Percentiles rank a stretch among this genome's conserved stretches.
phyloP scores from a whole-genome alignment of 805 yeast species.

The Pichia sporocuriosa region DNA sequence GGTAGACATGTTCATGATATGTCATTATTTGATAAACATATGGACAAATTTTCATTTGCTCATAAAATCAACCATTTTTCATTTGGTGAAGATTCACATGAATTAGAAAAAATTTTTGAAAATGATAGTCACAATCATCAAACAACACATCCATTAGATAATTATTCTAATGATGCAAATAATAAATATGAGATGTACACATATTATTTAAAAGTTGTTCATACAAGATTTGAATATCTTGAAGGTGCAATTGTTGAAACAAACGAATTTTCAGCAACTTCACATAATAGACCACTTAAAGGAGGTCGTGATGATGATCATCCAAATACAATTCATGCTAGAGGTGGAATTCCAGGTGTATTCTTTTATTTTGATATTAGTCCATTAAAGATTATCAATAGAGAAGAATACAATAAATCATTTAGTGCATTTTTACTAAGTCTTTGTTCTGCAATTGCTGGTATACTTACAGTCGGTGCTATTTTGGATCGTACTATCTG shows the following conservation, averaged over 20 bases:
- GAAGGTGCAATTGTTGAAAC: constrained; percentile 55
- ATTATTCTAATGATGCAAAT: constrained; percentile 33
- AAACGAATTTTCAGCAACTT: constrained; percentile 83
- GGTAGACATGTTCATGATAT: constrained; percentile 79
- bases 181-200: constrained; percentile 59
- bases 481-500: constrained; percentile 80
- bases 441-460: constrained; percentile 85
- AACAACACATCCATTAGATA: constrained; percentile 66
- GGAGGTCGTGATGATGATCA: constrained; percentile 94
- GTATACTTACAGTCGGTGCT: constrained; percentile 88
- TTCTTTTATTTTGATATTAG: constrained; percentile 86
- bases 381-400: constrained; percentile 84
- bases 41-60: constrained; percentile 59
- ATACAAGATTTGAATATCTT: constrained; percentile 75
- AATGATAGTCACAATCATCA: constrained; percentile 24
- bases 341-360: constrained; percentile 89
- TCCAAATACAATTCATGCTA: constrained; percentile 71
- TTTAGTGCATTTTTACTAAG: constrained; percentile 81
- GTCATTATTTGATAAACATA: constrained; percentile 55
- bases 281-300: constrained; percentile 73
- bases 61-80: constrained; percentile 76
- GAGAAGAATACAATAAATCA: constrained; percentile 64
- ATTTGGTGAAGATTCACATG: constrained; percentile 58
- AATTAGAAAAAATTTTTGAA: constrained; percentile 9
- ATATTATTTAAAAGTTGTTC: constrained; percentile 84